Conservation (phyloP, 345 rosid genomes). For the Aethionema arabicum region DNA sequence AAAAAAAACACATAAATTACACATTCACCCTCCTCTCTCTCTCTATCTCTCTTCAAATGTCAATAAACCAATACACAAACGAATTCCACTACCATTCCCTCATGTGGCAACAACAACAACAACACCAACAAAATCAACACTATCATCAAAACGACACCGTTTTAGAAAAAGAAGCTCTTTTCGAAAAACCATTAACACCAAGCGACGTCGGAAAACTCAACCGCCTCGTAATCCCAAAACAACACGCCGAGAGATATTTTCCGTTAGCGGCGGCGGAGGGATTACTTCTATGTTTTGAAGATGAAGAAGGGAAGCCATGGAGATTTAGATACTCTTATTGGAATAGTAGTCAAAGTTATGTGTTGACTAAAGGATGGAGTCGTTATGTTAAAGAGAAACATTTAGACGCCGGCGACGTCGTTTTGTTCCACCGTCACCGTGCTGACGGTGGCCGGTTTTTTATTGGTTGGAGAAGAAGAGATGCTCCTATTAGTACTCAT, state of each 20-base stretch:
- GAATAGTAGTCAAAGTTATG: conserved; percentile 82
- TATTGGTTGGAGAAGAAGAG: conserved; percentile 72
- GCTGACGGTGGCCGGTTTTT: conserved; percentile 53
- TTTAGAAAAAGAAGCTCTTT: conserved; percentile 53
- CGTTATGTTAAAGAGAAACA: conserved; percentile 82
- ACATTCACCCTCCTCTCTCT: conserved; percentile 41
- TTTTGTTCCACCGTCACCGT: conserved; percentile 64
- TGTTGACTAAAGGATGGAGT: conserved; percentile 92
- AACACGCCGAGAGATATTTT: conserved; percentile 83
- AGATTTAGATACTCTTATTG: conserved; percentile 84
- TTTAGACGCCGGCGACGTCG: conserved; percentile 76
- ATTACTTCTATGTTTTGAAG: conserved; percentile 67
- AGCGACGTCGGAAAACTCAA: conserved; percentile 92
- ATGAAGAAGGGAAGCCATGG: conserved; percentile 86
- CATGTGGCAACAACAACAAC: conserved; percentile 46
- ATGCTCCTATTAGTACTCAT: conserved; percentile 25
- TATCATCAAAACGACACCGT: conserved; percentile 35
- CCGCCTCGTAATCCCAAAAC: conserved; percentile 87
- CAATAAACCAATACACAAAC: conserved; percentile 48
- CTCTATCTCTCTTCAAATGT: conserved; percentile 40
- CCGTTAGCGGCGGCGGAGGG: conserved; percentile 53
- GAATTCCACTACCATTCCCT: conserved; percentile 43
- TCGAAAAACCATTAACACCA: conserved; percentile 82
- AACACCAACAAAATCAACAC: conserved; percentile 33
- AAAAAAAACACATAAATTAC: conserved; percentile 4